Conservation (phyloP, 1,284 basidiomycete species). For the Apiotrichum gracile region DNA sequence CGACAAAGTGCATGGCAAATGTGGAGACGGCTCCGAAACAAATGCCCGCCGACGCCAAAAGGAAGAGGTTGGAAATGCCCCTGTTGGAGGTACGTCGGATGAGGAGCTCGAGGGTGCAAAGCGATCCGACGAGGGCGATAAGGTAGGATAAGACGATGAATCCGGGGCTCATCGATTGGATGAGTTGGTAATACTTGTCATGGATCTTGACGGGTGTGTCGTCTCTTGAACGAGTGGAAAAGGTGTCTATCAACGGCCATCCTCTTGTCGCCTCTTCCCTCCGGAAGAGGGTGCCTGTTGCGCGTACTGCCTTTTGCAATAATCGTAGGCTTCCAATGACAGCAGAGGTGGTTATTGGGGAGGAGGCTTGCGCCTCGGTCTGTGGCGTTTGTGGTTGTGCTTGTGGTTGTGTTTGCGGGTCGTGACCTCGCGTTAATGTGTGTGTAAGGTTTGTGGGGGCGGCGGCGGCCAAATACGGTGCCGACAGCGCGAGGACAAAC, state of each 20-base stretch:
- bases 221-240: background rate
- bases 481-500: slow-evolving; percentile 24
- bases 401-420: slow-evolving; percentile 1
- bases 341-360: background rate
- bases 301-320: background rate
- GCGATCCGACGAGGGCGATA: slow-evolving; percentile 46
- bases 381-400: background rate
- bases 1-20: slow-evolving; percentile 49
- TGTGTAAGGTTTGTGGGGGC: background rate
- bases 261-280: background rate
- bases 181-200: background rate
- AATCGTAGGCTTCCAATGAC: background rate
- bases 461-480: slow-evolving; percentile 28
- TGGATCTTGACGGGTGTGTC: slow-evolving; percentile 13
- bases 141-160: slow-evolving; percentile 47
- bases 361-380: too few relatives aligned
- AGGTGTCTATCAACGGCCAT: background rate
- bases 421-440: background rate
- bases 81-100: slow-evolving; percentile 45
- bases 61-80: slow-evolving; percentile 43
- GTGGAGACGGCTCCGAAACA: slow-evolving; percentile 49
- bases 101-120: slow-evolving; percentile 49
- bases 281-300: background rate
- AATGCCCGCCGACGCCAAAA: slow-evolving; percentile 45
- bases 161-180: slow-evolving; percentile 32